These are phyloP conservation scores for Fusarium paranaense DNA, from an alignment of 2,329 filamentous ascomycete genomes.

Conservation along the genomic window DNA sequence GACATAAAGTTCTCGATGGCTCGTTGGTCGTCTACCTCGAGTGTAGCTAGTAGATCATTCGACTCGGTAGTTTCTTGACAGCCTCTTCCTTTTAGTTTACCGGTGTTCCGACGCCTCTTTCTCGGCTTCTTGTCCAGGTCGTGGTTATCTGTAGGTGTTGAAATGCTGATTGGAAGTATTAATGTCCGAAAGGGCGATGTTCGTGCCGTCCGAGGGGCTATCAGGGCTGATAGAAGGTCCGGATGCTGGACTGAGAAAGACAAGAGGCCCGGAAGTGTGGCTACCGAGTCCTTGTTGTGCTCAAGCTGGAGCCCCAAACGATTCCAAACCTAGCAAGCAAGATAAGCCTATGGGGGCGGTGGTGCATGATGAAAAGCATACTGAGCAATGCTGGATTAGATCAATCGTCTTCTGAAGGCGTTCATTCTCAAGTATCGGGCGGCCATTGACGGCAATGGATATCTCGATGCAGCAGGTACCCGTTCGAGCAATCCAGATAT, in stretches of 20 bases:
- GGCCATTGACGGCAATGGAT: conserved; percentile 38
- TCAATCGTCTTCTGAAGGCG: conserved; percentile 24
- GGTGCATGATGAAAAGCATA: conserved; percentile 14
- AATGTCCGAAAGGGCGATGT: conserved; percentile 44
- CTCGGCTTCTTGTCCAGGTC: background rate
- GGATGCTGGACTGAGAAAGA: conserved; percentile 53
- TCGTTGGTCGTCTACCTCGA: conserved; percentile 40
- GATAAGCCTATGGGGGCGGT: background rate
- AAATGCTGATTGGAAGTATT: conserved; percentile 42
- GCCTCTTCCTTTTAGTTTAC: background rate
- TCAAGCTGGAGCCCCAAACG: conserved; percentile 46
- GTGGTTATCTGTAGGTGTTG: background rate
- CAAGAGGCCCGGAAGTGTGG: conserved; percentile 32
- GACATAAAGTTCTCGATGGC: conserved; percentile 47
- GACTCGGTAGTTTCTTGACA: background rate
- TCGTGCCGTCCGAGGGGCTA: conserved; percentile 42
- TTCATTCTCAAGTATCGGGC: conserved; percentile 19
- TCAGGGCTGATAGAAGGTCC: conserved; percentile 46
- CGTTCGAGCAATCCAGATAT: conserved; percentile 50
- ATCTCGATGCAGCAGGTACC: conserved; percentile 47
- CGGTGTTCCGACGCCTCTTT: conserved; percentile 25
- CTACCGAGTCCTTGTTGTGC: conserved; percentile 8
- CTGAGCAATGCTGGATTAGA: conserved; percentile 43
- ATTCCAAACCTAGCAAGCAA: conserved; percentile 46
- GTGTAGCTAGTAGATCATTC: conserved; percentile 22